phyloP scores from a whole-genome alignment of 306 rosid genomes.

The Corylus heterophylla region DNA sequence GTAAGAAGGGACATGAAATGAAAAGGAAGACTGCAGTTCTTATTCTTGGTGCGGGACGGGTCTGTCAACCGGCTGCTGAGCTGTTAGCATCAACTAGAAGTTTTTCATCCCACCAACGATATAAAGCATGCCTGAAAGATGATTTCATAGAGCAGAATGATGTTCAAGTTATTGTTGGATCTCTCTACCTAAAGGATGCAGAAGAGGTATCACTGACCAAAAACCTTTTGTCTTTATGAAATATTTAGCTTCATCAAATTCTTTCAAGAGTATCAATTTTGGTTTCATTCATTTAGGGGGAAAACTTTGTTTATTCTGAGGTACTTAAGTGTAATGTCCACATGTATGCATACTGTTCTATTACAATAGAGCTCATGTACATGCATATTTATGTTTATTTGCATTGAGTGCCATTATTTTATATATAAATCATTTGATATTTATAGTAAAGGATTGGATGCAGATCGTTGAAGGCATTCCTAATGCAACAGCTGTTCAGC shows the following conservation, averaged over 20 bases:
- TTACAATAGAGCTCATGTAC: background rate
- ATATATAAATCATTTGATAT: conserved; percentile 22
- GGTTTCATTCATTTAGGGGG: background rate
- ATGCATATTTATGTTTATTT: background rate
- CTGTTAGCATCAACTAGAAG: conserved; percentile 68
- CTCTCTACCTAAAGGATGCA: conserved; percentile 85
- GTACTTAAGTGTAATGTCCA: background rate
- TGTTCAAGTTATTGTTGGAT: conserved; percentile 84
- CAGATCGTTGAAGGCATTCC: conserved; percentile 83
- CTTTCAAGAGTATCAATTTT: background rate
- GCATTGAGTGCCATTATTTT: background rate
- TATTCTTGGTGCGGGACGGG: conserved; percentile 94
- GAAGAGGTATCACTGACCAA: conserved; percentile 61
- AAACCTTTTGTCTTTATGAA: background rate
- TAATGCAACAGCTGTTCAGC: conserved; percentile 71
- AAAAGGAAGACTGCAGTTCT: conserved; percentile 70
- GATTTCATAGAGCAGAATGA: conserved; percentile 58
- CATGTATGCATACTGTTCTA: background rate
- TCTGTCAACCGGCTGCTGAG: conserved; percentile 91
- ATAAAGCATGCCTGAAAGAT: conserved; percentile 50
- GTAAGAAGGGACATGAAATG: conserved; percentile 39
- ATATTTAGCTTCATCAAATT: background rate
- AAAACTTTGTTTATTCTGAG: background rate
- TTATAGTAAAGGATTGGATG: conserved; percentile 33
- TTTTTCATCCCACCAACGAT: conserved; percentile 43